Conservation (phyloP, 129 eudicot species). For the Daucus carota region DH1_v3.0 NC_030383.2:56840001-56840500, state of each 20-base stretch:
- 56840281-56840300: constrained; percentile 40
- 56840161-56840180: not conserved
- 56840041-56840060: constrained; percentile 59
- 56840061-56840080: constrained; percentile 86
- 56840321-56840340: constrained; percentile 66
- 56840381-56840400: constrained; percentile 88
- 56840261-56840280: constrained; percentile 30
- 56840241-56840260: not conserved
- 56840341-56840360: constrained; percentile 87
- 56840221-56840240: not conserved
- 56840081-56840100: constrained; percentile 75
- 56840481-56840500: not conserved
- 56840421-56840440: constrained; percentile 20
- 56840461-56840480: not conserved
- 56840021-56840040: constrained; percentile 71
- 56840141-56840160: not conserved
- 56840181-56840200: not conserved
- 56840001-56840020: constrained; percentile 38
- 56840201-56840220: not conserved
- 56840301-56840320: constrained; percentile 40
- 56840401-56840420: constrained; percentile 98
- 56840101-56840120: constrained; percentile 44
- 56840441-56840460: not conserved
- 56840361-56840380: constrained; percentile 48
- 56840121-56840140: constrained; percentile 3